Evolutionary conservation across 208 protist genomes (phyloP).

Genomic region (Zelonia costaricensis): DNA sequence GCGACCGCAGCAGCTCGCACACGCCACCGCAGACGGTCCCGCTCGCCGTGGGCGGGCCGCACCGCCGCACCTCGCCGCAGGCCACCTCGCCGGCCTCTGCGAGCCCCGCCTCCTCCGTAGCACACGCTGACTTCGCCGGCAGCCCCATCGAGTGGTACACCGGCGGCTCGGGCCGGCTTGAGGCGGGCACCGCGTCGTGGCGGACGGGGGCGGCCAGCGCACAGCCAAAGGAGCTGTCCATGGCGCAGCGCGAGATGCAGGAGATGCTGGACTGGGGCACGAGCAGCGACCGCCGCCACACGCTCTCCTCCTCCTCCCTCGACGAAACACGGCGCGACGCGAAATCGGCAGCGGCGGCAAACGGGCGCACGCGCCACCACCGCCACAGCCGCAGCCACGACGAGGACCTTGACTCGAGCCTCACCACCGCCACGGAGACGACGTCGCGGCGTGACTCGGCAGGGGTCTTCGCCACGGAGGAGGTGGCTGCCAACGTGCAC

Average conservation of each 20-base stretch:
- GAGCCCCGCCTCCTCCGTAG: neutral
- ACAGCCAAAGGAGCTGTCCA: constrained; percentile 24
- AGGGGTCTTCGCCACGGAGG: constrained; percentile 8
- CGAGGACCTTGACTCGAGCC: neutral
- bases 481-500: constrained; percentile 8
- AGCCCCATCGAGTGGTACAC: constrained; percentile 18
- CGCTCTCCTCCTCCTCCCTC: constrained; percentile 4
- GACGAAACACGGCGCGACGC: neutral
- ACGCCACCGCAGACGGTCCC: constrained; percentile 2
- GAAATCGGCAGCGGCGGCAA: neutral
- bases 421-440: neutral
- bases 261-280: constrained; percentile 31
- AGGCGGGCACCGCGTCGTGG: constrained; percentile 10
- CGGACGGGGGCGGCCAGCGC: constrained; percentile 5
- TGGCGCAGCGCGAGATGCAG: constrained; percentile 30
- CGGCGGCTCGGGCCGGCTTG: constrained; percentile 7
- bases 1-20: constrained; percentile 7
- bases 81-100: neutral
- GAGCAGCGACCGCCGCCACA: constrained; percentile 8
- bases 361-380: neutral
- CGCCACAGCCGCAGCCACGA: neutral
- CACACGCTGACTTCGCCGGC: neutral
- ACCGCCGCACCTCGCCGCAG: constrained; percentile 8
- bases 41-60: constrained; percentile 19
- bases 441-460: neutral